Evolutionary conservation across 1,139 yeast species (phyloP), one percentile per base, ranked within the genome.

Genomic region (Sugiyamaella grinbergsii): DNA sequence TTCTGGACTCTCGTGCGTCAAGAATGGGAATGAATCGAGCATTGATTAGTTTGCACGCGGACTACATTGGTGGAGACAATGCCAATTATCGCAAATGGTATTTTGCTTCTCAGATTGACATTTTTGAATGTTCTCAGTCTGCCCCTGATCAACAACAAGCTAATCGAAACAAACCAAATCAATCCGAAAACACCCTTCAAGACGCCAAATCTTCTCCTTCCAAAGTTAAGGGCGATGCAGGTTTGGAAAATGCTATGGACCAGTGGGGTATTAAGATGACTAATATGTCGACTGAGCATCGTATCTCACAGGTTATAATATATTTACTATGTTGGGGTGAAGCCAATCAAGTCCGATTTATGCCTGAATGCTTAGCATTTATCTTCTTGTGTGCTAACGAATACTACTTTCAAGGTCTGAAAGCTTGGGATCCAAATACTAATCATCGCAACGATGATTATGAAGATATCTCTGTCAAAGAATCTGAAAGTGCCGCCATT

Each of bases 261-360:
- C 72, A 62, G 32, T 87, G 95, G 93, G 76, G 75, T 47, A 62
- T 69, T 7, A 79, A 75, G 57, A 83, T 87, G 90, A 75, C 75
- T 50, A 66, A 68, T 4, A 66, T 82, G 50, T 62, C 80, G 0
- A 74, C 85, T 1, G 62, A 71, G 4, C 83, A 84, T 54, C 76
- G 82, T 65, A 75, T 81, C 0, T 74, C 81, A 37, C 95, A 89
- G 58, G 62, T 88, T 8, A 83, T 85, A 0, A 66, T 89, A 8
- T 89, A 83, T 59, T 72, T 89, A 18, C 69, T 87, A 54, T 80
- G 87, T 58, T 89, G 96, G 96, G 95, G 95, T 0, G 96, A 89
- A 65, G 90, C 95, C 0, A 87, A 85, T 61, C 91, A 86, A 60
- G 67, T 86, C 1, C 71, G 96, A 50, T 87, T 85, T 61, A 80